These are phyloP conservation scores for Ascochyta viciae-villosae DNA, from an alignment of 2,329 filamentous ascomycete genomes.

Conservation along the genomic window DNA sequence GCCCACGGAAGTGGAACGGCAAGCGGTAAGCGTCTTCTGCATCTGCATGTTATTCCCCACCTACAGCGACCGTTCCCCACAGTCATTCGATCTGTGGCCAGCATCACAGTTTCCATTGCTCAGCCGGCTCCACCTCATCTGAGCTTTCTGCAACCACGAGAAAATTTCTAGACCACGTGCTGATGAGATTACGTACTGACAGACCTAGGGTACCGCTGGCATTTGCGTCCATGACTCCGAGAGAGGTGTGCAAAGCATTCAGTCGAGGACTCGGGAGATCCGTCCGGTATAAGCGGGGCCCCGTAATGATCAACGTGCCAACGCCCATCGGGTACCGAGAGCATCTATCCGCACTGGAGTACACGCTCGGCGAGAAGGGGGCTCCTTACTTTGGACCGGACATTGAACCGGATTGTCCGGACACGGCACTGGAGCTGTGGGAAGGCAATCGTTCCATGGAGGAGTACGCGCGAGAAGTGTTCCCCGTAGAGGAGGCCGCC, in stretches of 20 bases:
- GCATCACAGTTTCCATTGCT: slow-evolving; percentile 18
- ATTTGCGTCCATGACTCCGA: slow-evolving; percentile 86
- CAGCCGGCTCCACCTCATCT: slow-evolving; percentile 19
- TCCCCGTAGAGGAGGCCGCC: slow-evolving; percentile 90
- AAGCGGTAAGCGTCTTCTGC: slow-evolving; percentile 62
- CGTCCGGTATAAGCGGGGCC: slow-evolving; percentile 78
- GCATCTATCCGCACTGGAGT: slow-evolving; percentile 74
- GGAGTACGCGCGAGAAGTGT: slow-evolving; percentile 93
- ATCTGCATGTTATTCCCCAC: slow-evolving; percentile 30
- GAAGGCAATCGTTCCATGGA: slow-evolving; percentile 89
- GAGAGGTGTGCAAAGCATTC: slow-evolving; percentile 82
- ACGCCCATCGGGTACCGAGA: slow-evolving; percentile 88
- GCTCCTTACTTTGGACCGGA: slow-evolving; percentile 70
- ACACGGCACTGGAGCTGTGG: slow-evolving; percentile 83
- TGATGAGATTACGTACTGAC: slow-evolving; percentile 35
- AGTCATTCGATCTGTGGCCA: slow-evolving; percentile 29
- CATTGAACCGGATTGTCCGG: slow-evolving; percentile 68
- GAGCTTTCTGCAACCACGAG: slow-evolving; percentile 18
- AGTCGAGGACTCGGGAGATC: slow-evolving; percentile 77
- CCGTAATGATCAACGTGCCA: slow-evolving; percentile 83
- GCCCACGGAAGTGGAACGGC: slow-evolving; percentile 81
- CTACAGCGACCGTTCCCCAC: slow-evolving; percentile 30
- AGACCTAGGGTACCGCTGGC: slow-evolving; percentile 77
- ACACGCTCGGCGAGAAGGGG: slow-evolving; percentile 64
- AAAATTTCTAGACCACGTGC: slow-evolving; percentile 23